A percentile compares a stretch with the other conserved stretches of the same genome.
Evolutionary conservation across 805 yeast genomes (phyloP).

Genomic region (Candida glaebosa): DNA sequence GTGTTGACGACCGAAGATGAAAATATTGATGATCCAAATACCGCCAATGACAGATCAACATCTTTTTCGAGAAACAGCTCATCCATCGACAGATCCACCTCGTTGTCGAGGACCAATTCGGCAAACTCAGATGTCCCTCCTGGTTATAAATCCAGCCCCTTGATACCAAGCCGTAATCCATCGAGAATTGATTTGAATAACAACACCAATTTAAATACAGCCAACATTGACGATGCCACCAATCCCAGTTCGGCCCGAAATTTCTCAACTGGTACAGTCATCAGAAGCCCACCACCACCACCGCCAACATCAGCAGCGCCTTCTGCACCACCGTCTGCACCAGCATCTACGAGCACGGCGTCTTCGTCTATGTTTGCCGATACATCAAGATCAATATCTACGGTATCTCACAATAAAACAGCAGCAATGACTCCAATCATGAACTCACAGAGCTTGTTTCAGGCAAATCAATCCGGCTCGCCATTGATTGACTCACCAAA

Average conservation of each 20-base stretch:
- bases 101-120: constrained; percentile 1
- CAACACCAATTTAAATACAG: not conserved
- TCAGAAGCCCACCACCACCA: constrained; percentile 20
- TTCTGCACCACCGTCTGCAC: constrained; percentile 9
- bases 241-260: constrained; percentile 6
- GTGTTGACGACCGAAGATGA: constrained; percentile 33
- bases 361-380: constrained; percentile 4
- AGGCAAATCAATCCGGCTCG: constrained; percentile 12
- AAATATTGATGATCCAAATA: constrained; percentile 24
- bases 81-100: not conserved
- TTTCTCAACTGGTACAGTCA: constrained; percentile 21
- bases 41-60: not conserved
- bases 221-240: not conserved
- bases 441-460: constrained; percentile 15
- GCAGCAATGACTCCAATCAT: constrained; percentile 30
- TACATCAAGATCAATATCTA: constrained; percentile 12
- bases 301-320: constrained; percentile 11
- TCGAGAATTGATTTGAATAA: constrained; percentile 1
- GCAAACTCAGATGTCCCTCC: not conserved
- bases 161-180: constrained; percentile 4
- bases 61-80: not conserved
- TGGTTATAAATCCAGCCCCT: not conserved
- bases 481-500: constrained; percentile 3
- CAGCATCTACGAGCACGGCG: constrained; percentile 6
- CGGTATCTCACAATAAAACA: constrained; percentile 19